phyloP scores from a whole-genome alignment of 768 basidiomycete species.

The Pholiota conissans region DNA sequence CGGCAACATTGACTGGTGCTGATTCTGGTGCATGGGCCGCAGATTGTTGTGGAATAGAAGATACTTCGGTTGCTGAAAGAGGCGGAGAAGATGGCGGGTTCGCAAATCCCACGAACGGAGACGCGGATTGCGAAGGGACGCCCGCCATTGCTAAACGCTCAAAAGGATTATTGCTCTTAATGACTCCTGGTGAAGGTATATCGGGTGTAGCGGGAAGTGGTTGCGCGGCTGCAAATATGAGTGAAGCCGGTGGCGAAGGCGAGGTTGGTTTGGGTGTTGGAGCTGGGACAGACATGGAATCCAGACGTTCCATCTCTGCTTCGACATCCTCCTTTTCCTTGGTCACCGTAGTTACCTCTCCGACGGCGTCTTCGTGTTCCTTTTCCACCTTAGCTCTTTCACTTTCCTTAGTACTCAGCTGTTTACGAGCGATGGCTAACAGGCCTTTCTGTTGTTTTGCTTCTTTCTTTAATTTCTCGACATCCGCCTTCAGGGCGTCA shows the following conservation, averaged over 20 bases:
- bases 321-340: conserved; percentile 61
- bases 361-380: conserved; percentile 68
- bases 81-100: conserved; percentile 22
- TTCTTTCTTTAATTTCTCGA: conserved; percentile 91
- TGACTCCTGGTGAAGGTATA: conserved; percentile 41
- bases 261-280: conserved; percentile 23
- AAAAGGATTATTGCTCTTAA: conserved; percentile 92
- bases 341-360: conserved; percentile 49
- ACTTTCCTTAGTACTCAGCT: conserved; percentile 80
- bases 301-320: conserved; percentile 38
- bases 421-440: conserved; percentile 93
- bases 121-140: conserved; percentile 47
- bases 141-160: conserved; percentile 62
- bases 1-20: not conserved
- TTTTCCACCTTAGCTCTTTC: conserved; percentile 70
- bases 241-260: conserved; percentile 44
- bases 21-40: too few relatives aligned
- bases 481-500: conserved; percentile 63
- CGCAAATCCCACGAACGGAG: conserved; percentile 57
- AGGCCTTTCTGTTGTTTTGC: conserved; percentile 96
- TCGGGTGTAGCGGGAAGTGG: conserved; percentile 75
- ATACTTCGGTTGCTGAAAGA: not conserved
- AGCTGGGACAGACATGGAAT: conserved; percentile 22
- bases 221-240: conserved; percentile 65
- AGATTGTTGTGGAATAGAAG: not conserved